A percentile compares a stretch with the other conserved stretches of the same genome.
These are phyloP conservation scores for Sporothrix pseudoabietina DNA, from an alignment of 2,329 filamentous ascomycete genomes.

Conservation along the genomic window DNA sequence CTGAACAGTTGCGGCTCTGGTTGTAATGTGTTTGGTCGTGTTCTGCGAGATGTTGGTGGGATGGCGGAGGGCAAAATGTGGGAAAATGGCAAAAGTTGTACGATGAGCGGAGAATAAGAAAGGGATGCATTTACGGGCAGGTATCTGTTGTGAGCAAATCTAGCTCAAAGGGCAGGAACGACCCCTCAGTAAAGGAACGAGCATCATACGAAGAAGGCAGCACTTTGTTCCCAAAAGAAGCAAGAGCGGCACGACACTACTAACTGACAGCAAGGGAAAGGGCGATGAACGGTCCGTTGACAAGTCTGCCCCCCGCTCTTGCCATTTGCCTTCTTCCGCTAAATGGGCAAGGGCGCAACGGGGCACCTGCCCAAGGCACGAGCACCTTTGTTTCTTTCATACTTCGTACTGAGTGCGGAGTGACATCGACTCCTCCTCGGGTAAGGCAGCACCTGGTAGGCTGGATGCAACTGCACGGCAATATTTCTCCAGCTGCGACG, in stretches of 20 bases:
- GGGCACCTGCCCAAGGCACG: not conserved
- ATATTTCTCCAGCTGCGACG: not conserved
- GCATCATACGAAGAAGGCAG: not conserved
- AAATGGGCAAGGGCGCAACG: not conserved
- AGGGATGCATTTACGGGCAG: not conserved
- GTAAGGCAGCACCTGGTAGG: not conserved
- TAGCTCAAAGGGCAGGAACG: not conserved
- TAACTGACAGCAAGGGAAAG: slow-evolving; percentile 6
- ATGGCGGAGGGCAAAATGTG: not conserved
- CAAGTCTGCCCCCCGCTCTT: not conserved
- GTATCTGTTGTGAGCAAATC: not conserved
- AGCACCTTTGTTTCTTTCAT: not conserved
- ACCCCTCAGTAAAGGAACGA: not conserved
- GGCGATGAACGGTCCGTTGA: not conserved
- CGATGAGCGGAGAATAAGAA: not conserved
- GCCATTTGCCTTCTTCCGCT: not conserved
- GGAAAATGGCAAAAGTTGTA: not conserved
- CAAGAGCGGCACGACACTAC: slow-evolving; percentile 1
- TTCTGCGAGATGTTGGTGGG: not conserved
- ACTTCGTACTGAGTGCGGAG: not conserved
- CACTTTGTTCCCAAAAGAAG: slow-evolving; percentile 11
- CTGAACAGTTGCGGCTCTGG: slow-evolving; percentile 12
- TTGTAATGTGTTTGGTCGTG: not conserved
- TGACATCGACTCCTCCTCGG: not conserved
- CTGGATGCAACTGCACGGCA: not conserved